phyloP scores from a whole-genome alignment of 495 filamentous ascomycete species.

The Penicillium ucsense region DNA sequence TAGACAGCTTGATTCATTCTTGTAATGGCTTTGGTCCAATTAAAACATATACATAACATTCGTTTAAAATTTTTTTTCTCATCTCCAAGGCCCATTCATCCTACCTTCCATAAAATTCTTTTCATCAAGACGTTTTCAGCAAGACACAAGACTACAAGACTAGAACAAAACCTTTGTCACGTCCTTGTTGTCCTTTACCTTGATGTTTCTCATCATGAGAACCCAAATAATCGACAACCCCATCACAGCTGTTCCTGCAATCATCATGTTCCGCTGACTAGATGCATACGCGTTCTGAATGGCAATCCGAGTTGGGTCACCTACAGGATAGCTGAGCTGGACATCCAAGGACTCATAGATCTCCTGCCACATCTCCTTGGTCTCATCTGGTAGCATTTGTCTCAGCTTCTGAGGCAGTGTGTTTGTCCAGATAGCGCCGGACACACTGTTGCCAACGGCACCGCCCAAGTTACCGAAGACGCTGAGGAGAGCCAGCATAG shows the following conservation, averaged over 20 bases:
- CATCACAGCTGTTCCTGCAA: conserved; percentile 38
- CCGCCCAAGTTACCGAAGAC: conserved; percentile 55
- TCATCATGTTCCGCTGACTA: conserved; percentile 46
- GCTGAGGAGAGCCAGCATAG: conserved; percentile 29
- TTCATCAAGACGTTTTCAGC: too few relatives aligned
- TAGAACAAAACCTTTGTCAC: conserved; percentile 24
- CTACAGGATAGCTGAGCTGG: conserved; percentile 44
- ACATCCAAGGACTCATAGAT: conserved; percentile 9
- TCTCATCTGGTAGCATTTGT: conserved; percentile 44
- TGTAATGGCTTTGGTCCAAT: too few relatives aligned
- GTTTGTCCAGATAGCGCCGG: conserved; percentile 40
- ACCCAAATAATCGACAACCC: conserved; percentile 34
- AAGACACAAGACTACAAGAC: neutral
- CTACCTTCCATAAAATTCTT: too few relatives aligned
- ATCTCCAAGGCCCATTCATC: too few relatives aligned
- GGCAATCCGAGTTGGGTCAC: conserved; percentile 42
- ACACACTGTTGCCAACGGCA: conserved; percentile 48
- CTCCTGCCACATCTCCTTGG: conserved; percentile 6
- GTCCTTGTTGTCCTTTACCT: conserved; percentile 36
- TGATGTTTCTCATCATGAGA: conserved; percentile 45
- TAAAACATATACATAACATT: too few relatives aligned
- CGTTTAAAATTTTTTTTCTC: too few relatives aligned
- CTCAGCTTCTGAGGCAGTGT: conserved; percentile 47
- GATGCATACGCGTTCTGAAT: conserved; percentile 49
- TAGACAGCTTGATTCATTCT: too few relatives aligned